Percentiles rank a stretch among this genome's conserved stretches.
Evolutionary conservation across 768 basidiomycete species (phyloP).

Genomic region (Austroboletus festivus): DNA sequence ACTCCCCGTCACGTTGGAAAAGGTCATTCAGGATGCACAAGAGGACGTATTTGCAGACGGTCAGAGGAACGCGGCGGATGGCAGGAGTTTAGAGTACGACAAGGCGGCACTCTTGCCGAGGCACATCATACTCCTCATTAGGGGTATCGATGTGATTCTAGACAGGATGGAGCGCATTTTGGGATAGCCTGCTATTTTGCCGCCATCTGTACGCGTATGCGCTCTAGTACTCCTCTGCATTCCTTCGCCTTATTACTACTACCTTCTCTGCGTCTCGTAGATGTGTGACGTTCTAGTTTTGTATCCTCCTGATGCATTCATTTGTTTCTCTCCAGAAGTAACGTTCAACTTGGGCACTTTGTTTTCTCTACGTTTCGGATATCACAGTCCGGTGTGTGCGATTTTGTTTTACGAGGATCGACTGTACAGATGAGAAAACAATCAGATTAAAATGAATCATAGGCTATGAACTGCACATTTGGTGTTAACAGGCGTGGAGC

Average conservation of each 20-base stretch:
- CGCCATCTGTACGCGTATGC: too few species aligned
- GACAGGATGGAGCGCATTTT: constrained; percentile 64
- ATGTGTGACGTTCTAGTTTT: not conserved
- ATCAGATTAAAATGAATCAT: constrained; percentile 15
- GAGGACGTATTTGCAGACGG: constrained; percentile 8
- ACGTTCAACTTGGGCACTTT: too few species aligned
- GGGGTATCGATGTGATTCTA: constrained; percentile 57
- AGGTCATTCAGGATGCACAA: constrained; percentile 49
- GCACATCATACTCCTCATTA: constrained; percentile 56
- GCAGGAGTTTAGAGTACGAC: constrained; percentile 16
- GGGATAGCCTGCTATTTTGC: constrained; percentile 12
- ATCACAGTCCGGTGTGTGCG: not conserved
- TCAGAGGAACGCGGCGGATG: constrained; percentile 3
- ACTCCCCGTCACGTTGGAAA: constrained; percentile 74
- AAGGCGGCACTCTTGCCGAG: constrained; percentile 48
- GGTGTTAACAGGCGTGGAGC: not conserved
- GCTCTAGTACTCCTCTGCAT: not conserved
- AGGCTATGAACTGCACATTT: constrained; percentile 11
- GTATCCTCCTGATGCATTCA: not conserved
- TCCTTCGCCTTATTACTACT: not conserved
- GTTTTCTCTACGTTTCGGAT: too few species aligned
- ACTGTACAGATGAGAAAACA: constrained; percentile 15
- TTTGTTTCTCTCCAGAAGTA: too few species aligned
- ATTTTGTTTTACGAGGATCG: not conserved
- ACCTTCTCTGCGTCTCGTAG: not conserved